Evolutionary conservation across 75 land plant species (phyloP).

Genomic region (Cunninghamia lanceolata): DNA sequence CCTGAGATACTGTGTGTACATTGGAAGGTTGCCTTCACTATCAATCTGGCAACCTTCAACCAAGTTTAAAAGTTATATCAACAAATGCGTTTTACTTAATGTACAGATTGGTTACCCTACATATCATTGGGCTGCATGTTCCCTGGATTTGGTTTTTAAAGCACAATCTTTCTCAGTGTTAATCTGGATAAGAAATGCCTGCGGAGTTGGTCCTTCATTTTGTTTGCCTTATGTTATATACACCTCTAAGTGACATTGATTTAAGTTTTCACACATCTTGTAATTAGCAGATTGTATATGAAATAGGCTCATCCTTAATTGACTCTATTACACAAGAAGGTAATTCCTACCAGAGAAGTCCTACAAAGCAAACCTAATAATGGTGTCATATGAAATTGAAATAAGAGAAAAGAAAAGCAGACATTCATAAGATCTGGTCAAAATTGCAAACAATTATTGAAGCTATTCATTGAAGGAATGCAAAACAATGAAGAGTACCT

Average conservation of each 20-base stretch:
- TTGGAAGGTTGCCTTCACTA: neutral
- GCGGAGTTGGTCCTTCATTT: no score
- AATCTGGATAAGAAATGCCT: no score
- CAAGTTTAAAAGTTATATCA: neutral
- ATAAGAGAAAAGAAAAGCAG: no score
- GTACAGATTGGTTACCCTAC: neutral
- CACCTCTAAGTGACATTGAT: neutral
- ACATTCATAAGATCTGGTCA: neutral
- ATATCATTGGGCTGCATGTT: neutral
- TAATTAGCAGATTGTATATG: neutral
- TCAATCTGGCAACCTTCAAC: neutral
- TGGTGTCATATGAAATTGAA: neutral
- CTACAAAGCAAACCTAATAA: neutral
- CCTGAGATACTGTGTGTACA: neutral
- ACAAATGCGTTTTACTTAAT: neutral
- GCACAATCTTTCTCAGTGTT: neutral
- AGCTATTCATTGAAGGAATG: neutral
- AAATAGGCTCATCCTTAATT: neutral
- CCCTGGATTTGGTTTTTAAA: neutral
- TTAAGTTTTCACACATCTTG: neutral
- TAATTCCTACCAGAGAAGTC: neutral
- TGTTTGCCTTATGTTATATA: neutral
- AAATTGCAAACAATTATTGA: neutral
- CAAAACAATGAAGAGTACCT: neutral
- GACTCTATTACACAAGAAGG: neutral